phyloP scores from a whole-genome alignment of 108 stramenopile genomes.

The Parmales sp. region DNA sequence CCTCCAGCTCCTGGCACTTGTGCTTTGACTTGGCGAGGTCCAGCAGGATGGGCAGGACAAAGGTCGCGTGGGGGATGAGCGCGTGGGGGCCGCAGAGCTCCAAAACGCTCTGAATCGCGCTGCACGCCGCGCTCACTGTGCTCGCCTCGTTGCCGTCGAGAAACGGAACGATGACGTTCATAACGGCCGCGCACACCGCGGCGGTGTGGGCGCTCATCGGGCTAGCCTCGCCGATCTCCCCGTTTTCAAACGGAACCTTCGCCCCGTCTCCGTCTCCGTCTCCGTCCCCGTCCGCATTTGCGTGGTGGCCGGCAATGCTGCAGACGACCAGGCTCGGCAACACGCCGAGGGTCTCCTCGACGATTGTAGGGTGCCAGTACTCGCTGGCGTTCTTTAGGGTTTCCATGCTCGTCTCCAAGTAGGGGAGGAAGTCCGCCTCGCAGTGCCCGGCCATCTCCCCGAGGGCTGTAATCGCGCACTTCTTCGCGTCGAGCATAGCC shows the following conservation, averaged over 20 bases:
- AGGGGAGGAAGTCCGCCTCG: slow-evolving; percentile 69
- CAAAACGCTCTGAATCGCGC: slow-evolving; percentile 73
- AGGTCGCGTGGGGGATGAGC: slow-evolving; percentile 50
- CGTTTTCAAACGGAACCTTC: slow-evolving; percentile 75
- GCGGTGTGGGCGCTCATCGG: slow-evolving; percentile 62
- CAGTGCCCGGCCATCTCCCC: slow-evolving; percentile 88
- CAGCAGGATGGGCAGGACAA: slow-evolving; percentile 48
- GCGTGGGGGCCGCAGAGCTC: slow-evolving; percentile 75
- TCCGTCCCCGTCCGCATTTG: neutral
- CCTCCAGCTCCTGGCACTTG: slow-evolving; percentile 59
- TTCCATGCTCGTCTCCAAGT: slow-evolving; percentile 64
- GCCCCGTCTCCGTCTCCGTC: too few relatives aligned
- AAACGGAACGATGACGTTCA: slow-evolving; percentile 34
- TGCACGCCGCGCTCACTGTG: slow-evolving; percentile 77
- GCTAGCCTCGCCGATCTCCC: slow-evolving; percentile 45
- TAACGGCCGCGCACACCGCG: slow-evolving; percentile 53
- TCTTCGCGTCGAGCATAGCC: slow-evolving; percentile 86
- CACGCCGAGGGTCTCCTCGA: slow-evolving; percentile 64
- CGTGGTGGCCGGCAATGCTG: slow-evolving; percentile 58
- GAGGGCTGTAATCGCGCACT: slow-evolving; percentile 88
- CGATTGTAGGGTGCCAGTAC: slow-evolving; percentile 80
- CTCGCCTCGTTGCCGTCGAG: slow-evolving; percentile 54
- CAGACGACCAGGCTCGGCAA: slow-evolving; percentile 63
- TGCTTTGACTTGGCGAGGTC: slow-evolving; percentile 63
- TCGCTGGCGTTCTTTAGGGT: slow-evolving; percentile 46